These are phyloP conservation scores for Oryza coarctata DNA, from an alignment of 176 grass and related monocot genomes.

Conservation along the genomic window DNA sequence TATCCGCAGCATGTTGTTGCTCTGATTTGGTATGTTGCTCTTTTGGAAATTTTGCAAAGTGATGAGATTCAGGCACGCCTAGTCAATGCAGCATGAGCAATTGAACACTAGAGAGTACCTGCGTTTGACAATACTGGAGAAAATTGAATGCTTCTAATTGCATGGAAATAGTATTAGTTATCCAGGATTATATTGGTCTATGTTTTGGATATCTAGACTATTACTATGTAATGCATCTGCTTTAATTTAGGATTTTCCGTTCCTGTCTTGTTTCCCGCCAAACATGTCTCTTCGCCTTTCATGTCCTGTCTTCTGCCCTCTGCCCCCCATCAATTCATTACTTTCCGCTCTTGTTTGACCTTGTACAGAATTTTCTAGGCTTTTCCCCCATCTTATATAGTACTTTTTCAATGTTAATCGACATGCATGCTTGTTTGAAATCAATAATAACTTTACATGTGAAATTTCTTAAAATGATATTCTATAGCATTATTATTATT, in stretches of 20 bases:
- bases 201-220: background rate
- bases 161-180: background rate
- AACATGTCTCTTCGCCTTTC: background rate
- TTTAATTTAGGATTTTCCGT: slow-evolving; percentile 1
- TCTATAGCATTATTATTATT: background rate
- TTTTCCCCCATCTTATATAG: background rate
- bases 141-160: background rate
- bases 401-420: background rate
- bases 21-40: background rate
- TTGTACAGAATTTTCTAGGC: background rate
- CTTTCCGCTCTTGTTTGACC: background rate
- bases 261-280: background rate
- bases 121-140: background rate
- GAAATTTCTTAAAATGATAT: background rate
- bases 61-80: background rate
- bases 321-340: background rate
- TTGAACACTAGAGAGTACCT: background rate
- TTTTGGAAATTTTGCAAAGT: background rate
- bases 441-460: no score
- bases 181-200: background rate
- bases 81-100: background rate
- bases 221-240: background rate
- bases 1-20: background rate
- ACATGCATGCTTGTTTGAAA: slow-evolving; percentile 1
- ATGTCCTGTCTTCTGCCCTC: background rate